These are phyloP conservation scores for Eudorina sp. DNA, from an alignment of 139 green algal genomes.

Conservation along the genomic window DNA sequence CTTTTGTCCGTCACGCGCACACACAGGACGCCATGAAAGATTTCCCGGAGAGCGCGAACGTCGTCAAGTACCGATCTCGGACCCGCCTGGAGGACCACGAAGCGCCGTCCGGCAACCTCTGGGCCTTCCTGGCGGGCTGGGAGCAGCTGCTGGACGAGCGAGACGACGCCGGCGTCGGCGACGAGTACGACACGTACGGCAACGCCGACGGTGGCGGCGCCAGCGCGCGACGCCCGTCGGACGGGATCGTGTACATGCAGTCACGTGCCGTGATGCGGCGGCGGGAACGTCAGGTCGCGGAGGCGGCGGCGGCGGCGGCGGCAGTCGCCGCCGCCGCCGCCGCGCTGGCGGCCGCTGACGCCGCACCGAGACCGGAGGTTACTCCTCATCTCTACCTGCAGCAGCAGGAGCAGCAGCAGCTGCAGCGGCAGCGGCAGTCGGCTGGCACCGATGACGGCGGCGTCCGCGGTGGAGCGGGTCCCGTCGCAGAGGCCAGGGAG, in stretches of 20 bases:
- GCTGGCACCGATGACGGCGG: background rate
- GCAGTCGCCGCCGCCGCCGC: too few species aligned
- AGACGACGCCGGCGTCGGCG: background rate
- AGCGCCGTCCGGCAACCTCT: background rate
- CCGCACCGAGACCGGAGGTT: too few species aligned
- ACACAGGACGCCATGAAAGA: conserved; percentile 38
- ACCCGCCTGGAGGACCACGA: conserved; percentile 26
- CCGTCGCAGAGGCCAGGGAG: background rate
- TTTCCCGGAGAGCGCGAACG: conserved; percentile 19
- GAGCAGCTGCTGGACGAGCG: background rate
- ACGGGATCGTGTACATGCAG: background rate
- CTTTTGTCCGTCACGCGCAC: too few species aligned
- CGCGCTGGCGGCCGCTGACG: too few species aligned
- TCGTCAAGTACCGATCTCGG: conserved; percentile 28
- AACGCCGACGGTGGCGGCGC: too few species aligned
- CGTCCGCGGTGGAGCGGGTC: background rate
- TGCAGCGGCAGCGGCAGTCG: background rate
- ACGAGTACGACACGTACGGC: too few species aligned
- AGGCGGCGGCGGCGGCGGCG: too few species aligned
- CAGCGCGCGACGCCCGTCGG: too few species aligned
- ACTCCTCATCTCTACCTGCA: too few species aligned
- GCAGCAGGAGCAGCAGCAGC: background rate
- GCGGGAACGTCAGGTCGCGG: background rate
- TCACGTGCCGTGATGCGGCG: background rate
- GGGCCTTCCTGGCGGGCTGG: background rate